Percentiles rank a stretch among this genome's conserved stretches.
Conservation (phyloP, 768 basidiomycete genomes). For the Russula abietina region DNA sequence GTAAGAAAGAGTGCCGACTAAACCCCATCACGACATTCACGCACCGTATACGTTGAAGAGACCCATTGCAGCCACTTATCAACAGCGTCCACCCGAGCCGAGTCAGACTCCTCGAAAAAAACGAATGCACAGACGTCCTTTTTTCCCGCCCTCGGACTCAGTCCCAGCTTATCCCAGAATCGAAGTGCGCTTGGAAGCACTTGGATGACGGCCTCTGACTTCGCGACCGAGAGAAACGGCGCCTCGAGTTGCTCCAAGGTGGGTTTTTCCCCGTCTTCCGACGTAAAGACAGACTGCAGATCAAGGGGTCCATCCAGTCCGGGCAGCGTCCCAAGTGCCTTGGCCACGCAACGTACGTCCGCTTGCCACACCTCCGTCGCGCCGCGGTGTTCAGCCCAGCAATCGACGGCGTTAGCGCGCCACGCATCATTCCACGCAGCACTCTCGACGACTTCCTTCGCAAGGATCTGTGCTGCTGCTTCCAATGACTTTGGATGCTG, state of each 20-base stretch:
- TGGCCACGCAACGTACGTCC: constrained; percentile 45
- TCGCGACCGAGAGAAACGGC: constrained; percentile 60
- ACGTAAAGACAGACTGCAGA: constrained; percentile 39
- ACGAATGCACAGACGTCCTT: constrained; percentile 68
- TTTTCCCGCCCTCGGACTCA: constrained; percentile 61
- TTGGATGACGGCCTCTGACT: constrained; percentile 64
- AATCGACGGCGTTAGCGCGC: constrained; percentile 36
- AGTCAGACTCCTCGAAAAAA: constrained; percentile 57
- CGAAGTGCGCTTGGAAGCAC: constrained; percentile 62
- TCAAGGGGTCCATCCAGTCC: constrained; percentile 39
- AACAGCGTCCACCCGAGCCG: constrained; percentile 43
- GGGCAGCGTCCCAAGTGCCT: constrained; percentile 39
- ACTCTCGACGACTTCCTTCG: constrained; percentile 70
- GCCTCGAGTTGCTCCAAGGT: constrained; percentile 37
- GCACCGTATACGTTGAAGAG: constrained; percentile 51
- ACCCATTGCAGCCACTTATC: constrained; percentile 55
- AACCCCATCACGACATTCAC: constrained; percentile 26
- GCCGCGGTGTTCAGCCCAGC: constrained; percentile 25
- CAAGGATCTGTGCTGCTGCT: constrained; percentile 55
- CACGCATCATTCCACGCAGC: constrained; percentile 62
- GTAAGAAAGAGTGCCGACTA: constrained; percentile 5
- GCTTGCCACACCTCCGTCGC: constrained; percentile 48
- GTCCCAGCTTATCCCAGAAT: constrained; percentile 82
- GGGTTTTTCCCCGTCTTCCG: constrained; percentile 4
- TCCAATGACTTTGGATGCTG: constrained; percentile 61